These are phyloP conservation scores for Orobanche coerulescens DNA, from an alignment of 257 asterid species.

Conservation along the genomic window DNA sequence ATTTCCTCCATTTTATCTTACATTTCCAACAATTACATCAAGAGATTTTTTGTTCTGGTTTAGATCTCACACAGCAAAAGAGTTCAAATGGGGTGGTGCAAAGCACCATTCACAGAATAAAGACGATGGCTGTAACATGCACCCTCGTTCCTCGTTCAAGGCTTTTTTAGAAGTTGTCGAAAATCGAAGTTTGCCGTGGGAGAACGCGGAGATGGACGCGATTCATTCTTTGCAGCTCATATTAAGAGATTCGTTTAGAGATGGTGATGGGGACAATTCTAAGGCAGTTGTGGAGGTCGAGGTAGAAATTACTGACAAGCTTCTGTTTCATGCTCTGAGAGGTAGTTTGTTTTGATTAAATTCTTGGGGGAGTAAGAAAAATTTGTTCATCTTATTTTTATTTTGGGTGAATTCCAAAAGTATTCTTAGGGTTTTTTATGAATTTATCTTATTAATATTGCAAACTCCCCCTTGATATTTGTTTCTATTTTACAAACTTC, in stretches of 20 bases:
- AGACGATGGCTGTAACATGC: constrained; percentile 60
- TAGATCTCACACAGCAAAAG: constrained; percentile 55
- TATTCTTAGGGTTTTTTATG: too few relatives aligned
- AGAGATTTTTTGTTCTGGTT: constrained; percentile 66
- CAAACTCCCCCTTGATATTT: neutral
- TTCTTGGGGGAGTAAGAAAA: neutral
- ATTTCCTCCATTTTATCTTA: too few relatives aligned
- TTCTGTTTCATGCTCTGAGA: neutral
- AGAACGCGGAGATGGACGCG: constrained; percentile 64
- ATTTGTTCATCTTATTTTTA: too few relatives aligned
- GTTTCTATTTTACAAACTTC: neutral
- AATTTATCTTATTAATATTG: neutral
- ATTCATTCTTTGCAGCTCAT: constrained; percentile 72
- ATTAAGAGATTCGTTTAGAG: constrained; percentile 46
- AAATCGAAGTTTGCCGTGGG: constrained; percentile 51
- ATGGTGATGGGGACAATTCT: constrained; percentile 27
- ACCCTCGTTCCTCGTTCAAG: constrained; percentile 55
- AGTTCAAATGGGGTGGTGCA: constrained; percentile 60
- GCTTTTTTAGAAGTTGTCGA: constrained; percentile 61
- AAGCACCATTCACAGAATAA: constrained; percentile 46
- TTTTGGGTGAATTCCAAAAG: too few relatives aligned
- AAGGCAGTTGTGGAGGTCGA: constrained; percentile 29
- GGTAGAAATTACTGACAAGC: constrained; percentile 40
- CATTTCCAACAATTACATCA: too few relatives aligned
- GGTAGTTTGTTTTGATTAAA: neutral